Conservation (phyloP, 1,139 yeast genomes). For the Meyerozyma athensensis region DNA sequence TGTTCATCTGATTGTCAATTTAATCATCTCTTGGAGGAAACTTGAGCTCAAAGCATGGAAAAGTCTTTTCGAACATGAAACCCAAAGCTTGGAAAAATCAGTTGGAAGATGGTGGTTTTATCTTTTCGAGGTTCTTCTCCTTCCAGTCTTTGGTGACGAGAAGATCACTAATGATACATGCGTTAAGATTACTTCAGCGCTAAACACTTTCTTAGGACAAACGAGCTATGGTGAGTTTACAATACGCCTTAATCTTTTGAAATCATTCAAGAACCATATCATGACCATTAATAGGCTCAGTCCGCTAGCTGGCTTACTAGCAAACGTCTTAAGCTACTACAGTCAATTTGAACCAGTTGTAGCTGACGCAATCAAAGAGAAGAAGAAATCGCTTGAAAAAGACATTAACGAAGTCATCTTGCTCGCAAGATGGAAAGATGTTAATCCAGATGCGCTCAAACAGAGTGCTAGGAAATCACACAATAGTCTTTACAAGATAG, state of each 20-base stretch:
- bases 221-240: slow-evolving; percentile 71
- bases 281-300: slow-evolving; percentile 16
- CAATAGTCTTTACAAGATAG: slow-evolving; percentile 72
- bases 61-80: slow-evolving; percentile 67
- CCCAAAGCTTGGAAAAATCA: slow-evolving; percentile 39
- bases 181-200: slow-evolving; percentile 54
- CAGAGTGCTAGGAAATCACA: slow-evolving; percentile 93
- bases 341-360: slow-evolving; percentile 56
- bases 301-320: slow-evolving; percentile 39
- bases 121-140: slow-evolving; percentile 69
- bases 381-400: slow-evolving; percentile 60
- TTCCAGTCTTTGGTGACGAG: slow-evolving; percentile 37
- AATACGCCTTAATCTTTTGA: slow-evolving; percentile 52
- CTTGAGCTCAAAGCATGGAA: slow-evolving; percentile 87
- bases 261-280: slow-evolving; percentile 57
- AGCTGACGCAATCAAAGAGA: slow-evolving; percentile 36
- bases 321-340: slow-evolving; percentile 62
- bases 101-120: slow-evolving; percentile 91
- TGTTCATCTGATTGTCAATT: slow-evolving; percentile 53
- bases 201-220: slow-evolving; percentile 72
- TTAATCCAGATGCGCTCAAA: slow-evolving; percentile 85
- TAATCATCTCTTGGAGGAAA: slow-evolving; percentile 88
- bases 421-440: slow-evolving; percentile 96
- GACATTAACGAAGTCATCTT: slow-evolving; percentile 80
- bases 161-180: slow-evolving; percentile 24